Conservation (phyloP, 1,284 basidiomycete species). For the Ceratobasidium sp. region DNA sequence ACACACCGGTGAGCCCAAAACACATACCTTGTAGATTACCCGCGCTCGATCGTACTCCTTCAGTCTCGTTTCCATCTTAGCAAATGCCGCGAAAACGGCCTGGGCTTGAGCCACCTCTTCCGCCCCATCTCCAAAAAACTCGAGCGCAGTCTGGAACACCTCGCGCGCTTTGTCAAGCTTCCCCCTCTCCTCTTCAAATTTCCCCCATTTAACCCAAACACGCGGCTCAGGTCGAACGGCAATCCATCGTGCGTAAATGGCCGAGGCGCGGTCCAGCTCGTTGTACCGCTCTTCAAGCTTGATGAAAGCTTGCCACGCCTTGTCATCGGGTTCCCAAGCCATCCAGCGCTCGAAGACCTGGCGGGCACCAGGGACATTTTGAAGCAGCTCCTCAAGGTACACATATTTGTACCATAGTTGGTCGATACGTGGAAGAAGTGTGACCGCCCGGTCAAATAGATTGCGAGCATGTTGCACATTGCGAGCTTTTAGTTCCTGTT, state of each 20-base stretch:
- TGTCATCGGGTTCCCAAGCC: constrained; percentile 99
- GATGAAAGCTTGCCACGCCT: constrained; percentile 98
- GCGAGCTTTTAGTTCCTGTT: constrained; percentile 88
- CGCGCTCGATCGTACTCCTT: constrained; percentile 97
- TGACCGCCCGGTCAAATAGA: constrained; percentile 96
- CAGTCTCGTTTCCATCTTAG: constrained; percentile 95
- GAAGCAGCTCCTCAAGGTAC: constrained; percentile 96
- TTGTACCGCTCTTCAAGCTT: constrained; percentile 95
- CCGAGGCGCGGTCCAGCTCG: constrained; percentile 91
- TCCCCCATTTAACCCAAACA: constrained; percentile 97
- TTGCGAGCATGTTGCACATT: constrained; percentile 98
- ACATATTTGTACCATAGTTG: constrained; percentile 99
- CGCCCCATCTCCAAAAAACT: constrained; percentile 98
- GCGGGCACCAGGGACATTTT: constrained; percentile 94
- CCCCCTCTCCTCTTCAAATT: constrained; percentile 94
- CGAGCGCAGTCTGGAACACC: constrained; percentile 96
- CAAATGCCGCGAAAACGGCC: constrained; percentile 94
- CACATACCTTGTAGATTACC: constrained; percentile 91
- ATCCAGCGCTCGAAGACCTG: constrained; percentile 99
- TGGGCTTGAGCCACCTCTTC: constrained; percentile 98
- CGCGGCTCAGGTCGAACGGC: constrained; percentile 93
- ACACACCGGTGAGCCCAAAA: not conserved
- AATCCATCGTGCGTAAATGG: constrained; percentile 95
- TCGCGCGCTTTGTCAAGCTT: constrained; percentile 91
- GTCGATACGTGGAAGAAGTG: constrained; percentile 94